These are phyloP conservation scores for Fusarium bulbicola DNA, from an alignment of 2,329 filamentous ascomycete species.

Conservation along the genomic window DNA sequence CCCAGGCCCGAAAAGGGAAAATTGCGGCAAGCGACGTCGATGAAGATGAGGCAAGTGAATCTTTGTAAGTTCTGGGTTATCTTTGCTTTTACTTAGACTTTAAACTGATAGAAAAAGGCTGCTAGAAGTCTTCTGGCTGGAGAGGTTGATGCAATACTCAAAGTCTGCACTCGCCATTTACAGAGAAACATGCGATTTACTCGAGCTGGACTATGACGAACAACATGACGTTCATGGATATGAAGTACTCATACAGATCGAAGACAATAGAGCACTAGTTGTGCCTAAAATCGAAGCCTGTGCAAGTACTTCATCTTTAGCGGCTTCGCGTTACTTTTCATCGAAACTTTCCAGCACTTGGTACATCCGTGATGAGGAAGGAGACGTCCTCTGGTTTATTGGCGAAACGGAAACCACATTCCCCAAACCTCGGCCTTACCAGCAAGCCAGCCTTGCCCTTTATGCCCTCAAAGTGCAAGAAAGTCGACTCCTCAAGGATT, in stretches of 20 bases:
- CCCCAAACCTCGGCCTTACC: accelerated
- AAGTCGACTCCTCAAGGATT: accelerated
- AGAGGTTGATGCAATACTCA: not conserved
- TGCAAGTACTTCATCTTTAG: not conserved
- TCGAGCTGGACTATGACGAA: accelerated
- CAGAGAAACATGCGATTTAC: accelerated
- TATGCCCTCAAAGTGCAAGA: not conserved
- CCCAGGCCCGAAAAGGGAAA: not conserved
- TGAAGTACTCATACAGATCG: accelerated
- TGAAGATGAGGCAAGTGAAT: accelerated
- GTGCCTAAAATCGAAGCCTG: accelerated
- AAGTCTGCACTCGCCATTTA: not conserved
- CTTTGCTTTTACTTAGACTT: not conserved
- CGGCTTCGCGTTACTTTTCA: not conserved
- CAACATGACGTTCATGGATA: accelerated
- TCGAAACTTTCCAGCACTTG: not conserved
- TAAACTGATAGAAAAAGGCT: accelerated
- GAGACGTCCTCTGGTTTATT: accelerated
- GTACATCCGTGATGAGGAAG: too few relatives aligned
- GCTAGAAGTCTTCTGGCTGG: not conserved
- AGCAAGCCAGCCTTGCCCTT: not conserved
- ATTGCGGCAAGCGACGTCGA: accelerated
- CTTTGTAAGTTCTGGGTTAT: not conserved
- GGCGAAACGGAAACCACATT: not conserved
- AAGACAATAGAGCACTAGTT: not conserved